Conservation (phyloP, 1,284 basidiomycete species). For the Rhodotorula sp. region DNA sequence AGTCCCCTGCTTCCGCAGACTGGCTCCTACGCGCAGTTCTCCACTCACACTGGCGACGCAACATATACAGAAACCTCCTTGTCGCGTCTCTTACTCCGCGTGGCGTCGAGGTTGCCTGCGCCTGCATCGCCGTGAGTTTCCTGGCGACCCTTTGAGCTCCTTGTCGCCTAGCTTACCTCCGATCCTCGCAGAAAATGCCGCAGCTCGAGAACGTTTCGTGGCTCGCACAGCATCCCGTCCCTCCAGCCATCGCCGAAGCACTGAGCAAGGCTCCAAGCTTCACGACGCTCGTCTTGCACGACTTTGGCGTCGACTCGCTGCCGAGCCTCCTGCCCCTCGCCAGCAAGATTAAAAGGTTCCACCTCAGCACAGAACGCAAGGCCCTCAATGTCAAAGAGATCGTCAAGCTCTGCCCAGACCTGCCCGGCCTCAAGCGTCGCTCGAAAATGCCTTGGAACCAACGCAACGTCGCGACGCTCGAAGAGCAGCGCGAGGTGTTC, state of each 20-base stretch:
- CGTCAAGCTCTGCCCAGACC: neutral
- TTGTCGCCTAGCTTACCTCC: no score
- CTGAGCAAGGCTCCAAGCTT: neutral
- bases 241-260: neutral
- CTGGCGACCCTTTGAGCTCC: no score
- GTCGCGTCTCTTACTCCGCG: no score
- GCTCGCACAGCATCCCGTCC: neutral
- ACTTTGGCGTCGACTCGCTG: conserved; percentile 1
- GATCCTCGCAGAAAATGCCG: neutral
- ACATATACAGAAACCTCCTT: no score
- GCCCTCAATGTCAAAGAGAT: no score
- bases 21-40: no score
- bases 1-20: no score
- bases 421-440: neutral
- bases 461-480: neutral
- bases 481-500: neutral
- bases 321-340: conserved; percentile 8
- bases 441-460: no score
- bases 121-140: no score
- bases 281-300: neutral
- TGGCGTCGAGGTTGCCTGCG: no score
- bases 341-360: conserved; percentile 1
- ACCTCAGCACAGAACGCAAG: neutral
- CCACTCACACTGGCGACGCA: no score
- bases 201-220: neutral